phyloP scores from a whole-genome alignment of 1,284 basidiomycete genomes.

The Xerocomus tenax region DNA sequence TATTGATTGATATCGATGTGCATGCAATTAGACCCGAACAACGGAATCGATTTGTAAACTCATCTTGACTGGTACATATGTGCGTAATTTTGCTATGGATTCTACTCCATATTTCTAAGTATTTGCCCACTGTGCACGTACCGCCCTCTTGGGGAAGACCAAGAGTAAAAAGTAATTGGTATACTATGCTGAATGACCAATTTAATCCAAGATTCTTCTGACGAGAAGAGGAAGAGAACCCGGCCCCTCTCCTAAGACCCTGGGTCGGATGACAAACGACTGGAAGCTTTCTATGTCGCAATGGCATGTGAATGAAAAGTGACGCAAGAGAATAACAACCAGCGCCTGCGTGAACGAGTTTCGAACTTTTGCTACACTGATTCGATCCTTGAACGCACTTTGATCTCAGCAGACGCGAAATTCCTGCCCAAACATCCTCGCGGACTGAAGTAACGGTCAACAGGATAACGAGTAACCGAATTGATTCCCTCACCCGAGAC shows the following conservation, averaged over 20 bases:
- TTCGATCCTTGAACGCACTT: conserved; percentile 31
- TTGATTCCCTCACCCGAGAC: conserved; percentile 39
- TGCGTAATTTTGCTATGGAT: too few relatives aligned
- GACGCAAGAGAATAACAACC: conserved; percentile 40
- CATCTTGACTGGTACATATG: not conserved
- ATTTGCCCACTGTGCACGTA: not conserved
- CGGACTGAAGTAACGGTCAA: conserved; percentile 34
- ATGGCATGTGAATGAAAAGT: conserved; percentile 44
- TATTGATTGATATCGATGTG: not conserved
- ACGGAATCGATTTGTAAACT: not conserved
- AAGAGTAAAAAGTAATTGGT: not conserved
- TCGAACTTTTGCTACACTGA: conserved; percentile 3
- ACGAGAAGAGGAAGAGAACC: conserved; percentile 50
- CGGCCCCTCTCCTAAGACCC: conserved; percentile 41
- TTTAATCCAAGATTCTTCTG: conserved; percentile 27
- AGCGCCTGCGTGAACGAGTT: conserved; percentile 32
- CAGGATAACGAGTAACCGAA: not conserved
- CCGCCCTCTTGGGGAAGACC: not conserved
- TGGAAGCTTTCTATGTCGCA: conserved; percentile 51
- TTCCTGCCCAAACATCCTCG: conserved; percentile 48
- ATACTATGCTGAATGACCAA: not conserved
- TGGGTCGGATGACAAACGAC: conserved; percentile 54
- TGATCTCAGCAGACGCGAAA: conserved; percentile 50
- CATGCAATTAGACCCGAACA: not conserved
- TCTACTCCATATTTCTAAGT: too few relatives aligned